Evolutionary conservation across 345 rosid species (phyloP), one percentile per base, ranked within the genome.

Genomic region (Aquilaria sinensis): DNA sequence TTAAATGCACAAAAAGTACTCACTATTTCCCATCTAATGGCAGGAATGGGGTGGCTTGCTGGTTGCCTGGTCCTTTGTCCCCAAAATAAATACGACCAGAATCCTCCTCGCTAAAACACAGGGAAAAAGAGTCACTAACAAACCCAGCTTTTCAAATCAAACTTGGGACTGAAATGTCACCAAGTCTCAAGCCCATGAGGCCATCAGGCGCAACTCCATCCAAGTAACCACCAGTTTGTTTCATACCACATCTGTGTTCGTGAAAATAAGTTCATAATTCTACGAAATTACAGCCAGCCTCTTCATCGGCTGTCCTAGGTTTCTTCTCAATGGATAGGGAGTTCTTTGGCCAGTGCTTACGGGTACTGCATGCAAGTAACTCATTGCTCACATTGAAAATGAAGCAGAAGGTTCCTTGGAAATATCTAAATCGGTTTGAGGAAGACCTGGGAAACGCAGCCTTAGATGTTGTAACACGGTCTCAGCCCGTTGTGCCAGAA

Each of bases 131-230:
- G 79, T 92, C 82, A 16, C 72, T 71, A 56, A 87, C 73, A 52
- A 92, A 73, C 66, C 90, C 96, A 58, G 86, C 83, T 80, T 82
- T 83, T 47, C 92, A 85, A 67, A 89, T 89, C 61, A 84, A 70
- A 75, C 87, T 83, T 8, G 95, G 96, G 76, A 92, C 95, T 47
- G 96, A 83, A 66, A 82, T 77, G 16, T 87, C 92, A 47, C 85
- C 80, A 63, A 69, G 84, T 31, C 98, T 96, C 75, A 92, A 77
- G 43, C 96, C 98, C 92, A 87, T 74, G 62, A 92, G 81, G 70
- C 98, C 98, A 77, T 92, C 96, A 60, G 96, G 96, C 58, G 96
- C 96, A 72, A 70, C 76, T 31, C 95, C 96, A 49, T 77, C 75
- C 76, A 92, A 75, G 76, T 81, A 92, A 7, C 52, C 83, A 37